phyloP scores from a whole-genome alignment of 2,329 filamentous ascomycete genomes.

The Pseudogymnoascus sp. region DNA sequence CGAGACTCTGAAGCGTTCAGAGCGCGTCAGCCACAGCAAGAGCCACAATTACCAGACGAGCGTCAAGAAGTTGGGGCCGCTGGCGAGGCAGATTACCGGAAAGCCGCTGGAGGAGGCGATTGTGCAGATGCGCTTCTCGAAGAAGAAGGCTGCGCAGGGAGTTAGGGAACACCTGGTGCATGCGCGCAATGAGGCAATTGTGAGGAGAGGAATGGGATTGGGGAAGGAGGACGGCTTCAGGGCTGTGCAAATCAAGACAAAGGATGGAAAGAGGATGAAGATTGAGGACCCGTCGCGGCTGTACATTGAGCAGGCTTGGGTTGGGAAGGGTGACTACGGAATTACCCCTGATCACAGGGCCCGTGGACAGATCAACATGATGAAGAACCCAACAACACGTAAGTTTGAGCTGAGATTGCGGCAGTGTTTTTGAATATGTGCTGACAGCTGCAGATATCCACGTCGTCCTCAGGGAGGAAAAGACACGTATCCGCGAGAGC shows the following conservation, averaged over 20 bases:
- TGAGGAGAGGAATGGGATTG: conserved; percentile 77
- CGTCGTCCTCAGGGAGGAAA: conserved; percentile 85
- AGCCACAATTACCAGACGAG: conserved; percentile 73
- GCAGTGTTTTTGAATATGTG: neutral
- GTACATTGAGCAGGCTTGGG: conserved; percentile 91
- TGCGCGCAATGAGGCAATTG: conserved; percentile 73
- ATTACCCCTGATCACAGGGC: conserved; percentile 62
- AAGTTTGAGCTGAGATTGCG: conserved; percentile 32
- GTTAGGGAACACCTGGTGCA: conserved; percentile 71
- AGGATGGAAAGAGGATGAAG: conserved; percentile 64
- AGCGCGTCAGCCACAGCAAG: conserved; percentile 48
- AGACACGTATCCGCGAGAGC: conserved; percentile 73
- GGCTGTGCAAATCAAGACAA: conserved; percentile 53
- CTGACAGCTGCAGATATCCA: conserved; percentile 52
- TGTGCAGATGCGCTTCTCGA: conserved; percentile 87
- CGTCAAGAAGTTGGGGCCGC: conserved; percentile 80
- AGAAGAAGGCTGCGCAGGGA: conserved; percentile 83
- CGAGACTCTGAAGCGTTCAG: conserved; percentile 58
- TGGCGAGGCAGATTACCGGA: conserved; percentile 82
- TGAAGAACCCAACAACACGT: conserved; percentile 69
- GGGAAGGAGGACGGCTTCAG: conserved; percentile 18
- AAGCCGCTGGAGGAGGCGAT: conserved; percentile 94
- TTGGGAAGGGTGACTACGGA: conserved; percentile 61
- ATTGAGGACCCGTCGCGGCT: conserved; percentile 70
- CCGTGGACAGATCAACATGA: conserved; percentile 58